phyloP scores from a whole-genome alignment of 495 filamentous ascomycete species.

The Neurospora hispaniola region DNA sequence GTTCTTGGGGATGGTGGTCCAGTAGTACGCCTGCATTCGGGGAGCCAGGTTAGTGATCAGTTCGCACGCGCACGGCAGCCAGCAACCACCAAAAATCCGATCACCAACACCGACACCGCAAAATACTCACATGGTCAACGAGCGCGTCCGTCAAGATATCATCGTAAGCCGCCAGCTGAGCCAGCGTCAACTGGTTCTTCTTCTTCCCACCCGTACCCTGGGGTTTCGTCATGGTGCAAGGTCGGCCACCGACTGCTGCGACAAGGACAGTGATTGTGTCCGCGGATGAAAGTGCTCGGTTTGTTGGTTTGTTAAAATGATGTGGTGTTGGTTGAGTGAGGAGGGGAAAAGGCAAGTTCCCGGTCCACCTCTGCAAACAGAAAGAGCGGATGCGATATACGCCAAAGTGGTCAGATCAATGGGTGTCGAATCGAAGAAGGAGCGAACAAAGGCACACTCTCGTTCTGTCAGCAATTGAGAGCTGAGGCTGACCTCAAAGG shows the following conservation, averaged over 20 bases:
- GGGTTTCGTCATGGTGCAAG: slow-evolving; percentile 12
- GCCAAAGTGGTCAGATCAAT: not conserved
- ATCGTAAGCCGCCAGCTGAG: slow-evolving; percentile 84
- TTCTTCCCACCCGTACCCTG: slow-evolving; percentile 18
- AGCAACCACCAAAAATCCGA: not conserved
- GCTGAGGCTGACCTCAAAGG: not conserved
- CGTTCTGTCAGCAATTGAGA: not conserved
- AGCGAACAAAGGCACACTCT: not conserved
- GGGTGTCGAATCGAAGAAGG: not conserved
- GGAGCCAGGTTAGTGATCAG: not conserved
- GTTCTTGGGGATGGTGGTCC: slow-evolving; percentile 93
- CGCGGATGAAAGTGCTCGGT: too few species aligned
- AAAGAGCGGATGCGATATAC: not conserved
- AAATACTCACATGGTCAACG: slow-evolving; percentile 66
- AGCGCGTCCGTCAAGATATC: slow-evolving; percentile 94
- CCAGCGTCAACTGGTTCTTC: slow-evolving; percentile 67
- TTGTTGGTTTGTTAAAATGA: not conserved
- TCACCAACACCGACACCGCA: not conserved
- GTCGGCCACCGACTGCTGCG: not conserved
- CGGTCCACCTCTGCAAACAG: not conserved
- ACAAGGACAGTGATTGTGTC: not conserved
- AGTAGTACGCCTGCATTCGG: slow-evolving; percentile 67
- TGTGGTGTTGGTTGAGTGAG: not conserved
- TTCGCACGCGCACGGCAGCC: not conserved
- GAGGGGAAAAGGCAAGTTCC: not conserved